A percentile compares a stretch with the other conserved stretches of the same genome.
Evolutionary conservation across 176 grass and related monocot genomes (phyloP).

Genomic region (Thalia dealbata): DNA sequence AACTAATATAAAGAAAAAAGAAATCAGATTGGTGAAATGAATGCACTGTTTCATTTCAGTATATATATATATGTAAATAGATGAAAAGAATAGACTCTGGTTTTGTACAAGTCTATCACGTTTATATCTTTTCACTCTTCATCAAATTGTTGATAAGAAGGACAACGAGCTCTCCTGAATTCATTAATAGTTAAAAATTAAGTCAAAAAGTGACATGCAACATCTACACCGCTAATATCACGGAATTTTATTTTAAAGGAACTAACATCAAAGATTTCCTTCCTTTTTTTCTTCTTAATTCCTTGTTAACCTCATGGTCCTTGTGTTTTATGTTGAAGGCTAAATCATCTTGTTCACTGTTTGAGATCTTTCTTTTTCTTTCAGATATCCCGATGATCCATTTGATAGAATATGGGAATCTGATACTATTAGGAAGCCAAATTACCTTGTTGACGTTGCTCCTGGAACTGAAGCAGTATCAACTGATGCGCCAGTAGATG

Average conservation of each 20-base stretch:
- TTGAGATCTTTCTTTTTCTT: slow-evolving; percentile 5
- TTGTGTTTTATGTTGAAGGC: neutral
- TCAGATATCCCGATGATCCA: slow-evolving; percentile 83
- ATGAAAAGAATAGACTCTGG: too few relatives aligned
- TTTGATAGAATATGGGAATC: slow-evolving; percentile 99
- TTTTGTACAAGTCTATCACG: too few relatives aligned
- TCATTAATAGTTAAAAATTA: too few relatives aligned
- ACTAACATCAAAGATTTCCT: neutral
- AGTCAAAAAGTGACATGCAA: neutral
- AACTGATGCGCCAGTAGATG: slow-evolving; percentile 50
- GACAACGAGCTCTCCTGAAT: neutral
- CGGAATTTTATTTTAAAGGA: neutral
- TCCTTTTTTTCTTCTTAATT: neutral
- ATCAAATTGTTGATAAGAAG: too few relatives aligned
- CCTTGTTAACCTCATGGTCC: neutral
- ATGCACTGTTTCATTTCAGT: too few relatives aligned
- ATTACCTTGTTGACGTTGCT: slow-evolving; percentile 83
- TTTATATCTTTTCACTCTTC: too few relatives aligned
- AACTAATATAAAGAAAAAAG: too few relatives aligned
- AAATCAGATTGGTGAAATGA: too few relatives aligned
- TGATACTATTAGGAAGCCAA: slow-evolving; percentile 51
- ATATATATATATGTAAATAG: too few relatives aligned
- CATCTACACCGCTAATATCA: neutral
- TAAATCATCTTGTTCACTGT: neutral
- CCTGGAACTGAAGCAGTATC: slow-evolving; percentile 68